Percentiles rank a stretch among this genome's conserved stretches.
phyloP scores from a whole-genome alignment of 306 rosid species.

The Quercus berberidifolia region DNA sequence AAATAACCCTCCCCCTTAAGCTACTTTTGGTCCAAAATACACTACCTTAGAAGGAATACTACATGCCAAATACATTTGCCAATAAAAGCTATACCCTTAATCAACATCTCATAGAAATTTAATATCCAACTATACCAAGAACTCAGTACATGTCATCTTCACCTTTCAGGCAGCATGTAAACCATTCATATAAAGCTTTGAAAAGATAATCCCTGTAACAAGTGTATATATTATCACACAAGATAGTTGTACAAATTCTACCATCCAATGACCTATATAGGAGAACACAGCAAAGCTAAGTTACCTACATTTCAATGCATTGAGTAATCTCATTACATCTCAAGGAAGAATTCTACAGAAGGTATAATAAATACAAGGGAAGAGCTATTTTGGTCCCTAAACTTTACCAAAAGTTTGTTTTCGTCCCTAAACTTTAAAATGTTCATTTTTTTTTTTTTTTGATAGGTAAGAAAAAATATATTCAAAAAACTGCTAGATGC shows the following conservation, averaged over 20 bases:
- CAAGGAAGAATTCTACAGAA: too few relatives aligned
- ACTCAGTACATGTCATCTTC: background rate
- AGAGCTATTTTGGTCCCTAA: too few relatives aligned
- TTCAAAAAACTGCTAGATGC: too few relatives aligned
- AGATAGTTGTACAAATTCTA: background rate
- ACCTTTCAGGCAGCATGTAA: constrained; percentile 7
- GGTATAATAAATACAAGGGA: too few relatives aligned
- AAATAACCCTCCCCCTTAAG: background rate
- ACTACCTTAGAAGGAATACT: background rate
- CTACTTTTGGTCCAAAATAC: constrained; percentile 4
- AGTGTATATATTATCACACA: background rate
- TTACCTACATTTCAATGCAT: too few relatives aligned
- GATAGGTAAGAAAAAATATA: too few relatives aligned
- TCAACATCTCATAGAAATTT: constrained; percentile 11
- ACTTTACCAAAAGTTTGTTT: too few relatives aligned
- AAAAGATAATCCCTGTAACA: background rate
- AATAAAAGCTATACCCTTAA: background rate
- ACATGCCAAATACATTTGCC: constrained; percentile 2
- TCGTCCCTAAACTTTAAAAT: too few relatives aligned
- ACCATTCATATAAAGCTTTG: background rate
- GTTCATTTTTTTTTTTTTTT: too few relatives aligned
- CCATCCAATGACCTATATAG: too few relatives aligned
- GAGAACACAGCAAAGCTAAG: too few relatives aligned
- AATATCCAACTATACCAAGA: background rate
- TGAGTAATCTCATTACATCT: too few relatives aligned